Evolutionary conservation across 805 yeast species (phyloP).

Genomic region (Ogataea ramenticola): DNA sequence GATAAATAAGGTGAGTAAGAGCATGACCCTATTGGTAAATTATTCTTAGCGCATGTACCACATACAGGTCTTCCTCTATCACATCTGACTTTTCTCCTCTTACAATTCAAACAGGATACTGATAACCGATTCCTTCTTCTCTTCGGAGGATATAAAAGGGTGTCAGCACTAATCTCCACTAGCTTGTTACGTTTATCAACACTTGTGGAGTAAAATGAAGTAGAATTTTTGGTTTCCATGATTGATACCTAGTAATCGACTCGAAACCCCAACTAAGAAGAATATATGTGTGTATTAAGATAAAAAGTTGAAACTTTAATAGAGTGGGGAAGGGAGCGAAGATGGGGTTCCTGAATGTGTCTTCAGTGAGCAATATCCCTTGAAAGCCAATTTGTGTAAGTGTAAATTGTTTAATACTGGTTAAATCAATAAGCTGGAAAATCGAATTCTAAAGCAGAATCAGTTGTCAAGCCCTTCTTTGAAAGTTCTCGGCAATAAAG

Average conservation of each 20-base stretch:
- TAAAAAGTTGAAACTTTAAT: too few relatives aligned
- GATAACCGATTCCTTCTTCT: constrained; percentile 42
- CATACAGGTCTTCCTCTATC: constrained; percentile 28
- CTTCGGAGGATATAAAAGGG: constrained; percentile 1
- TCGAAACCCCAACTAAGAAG: too few relatives aligned
- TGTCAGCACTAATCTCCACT: neutral
- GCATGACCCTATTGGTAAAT: neutral
- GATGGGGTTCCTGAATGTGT: too few relatives aligned
- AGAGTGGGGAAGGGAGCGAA: too few relatives aligned
- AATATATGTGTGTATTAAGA: too few relatives aligned
- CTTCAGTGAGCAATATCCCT: neutral
- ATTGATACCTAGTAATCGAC: too few relatives aligned
- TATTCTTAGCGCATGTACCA: constrained; percentile 22
- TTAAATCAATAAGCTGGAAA: too few relatives aligned
- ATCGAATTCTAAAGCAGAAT: neutral
- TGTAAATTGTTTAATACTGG: too few relatives aligned
- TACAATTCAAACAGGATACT: constrained; percentile 32
- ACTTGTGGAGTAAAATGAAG: neutral
- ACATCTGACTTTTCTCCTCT: constrained; percentile 42
- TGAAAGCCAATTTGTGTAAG: too few relatives aligned
- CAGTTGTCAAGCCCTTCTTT: neutral
- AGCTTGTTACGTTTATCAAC: neutral
- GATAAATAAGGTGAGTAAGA: neutral
- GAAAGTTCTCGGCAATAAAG: too few relatives aligned
- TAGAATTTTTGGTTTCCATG: neutral